A percentile compares a stretch with the other conserved stretches of the same genome.
phyloP scores from a whole-genome alignment of 108 stramenopile species.

The Nitzschia sp. region DNA sequence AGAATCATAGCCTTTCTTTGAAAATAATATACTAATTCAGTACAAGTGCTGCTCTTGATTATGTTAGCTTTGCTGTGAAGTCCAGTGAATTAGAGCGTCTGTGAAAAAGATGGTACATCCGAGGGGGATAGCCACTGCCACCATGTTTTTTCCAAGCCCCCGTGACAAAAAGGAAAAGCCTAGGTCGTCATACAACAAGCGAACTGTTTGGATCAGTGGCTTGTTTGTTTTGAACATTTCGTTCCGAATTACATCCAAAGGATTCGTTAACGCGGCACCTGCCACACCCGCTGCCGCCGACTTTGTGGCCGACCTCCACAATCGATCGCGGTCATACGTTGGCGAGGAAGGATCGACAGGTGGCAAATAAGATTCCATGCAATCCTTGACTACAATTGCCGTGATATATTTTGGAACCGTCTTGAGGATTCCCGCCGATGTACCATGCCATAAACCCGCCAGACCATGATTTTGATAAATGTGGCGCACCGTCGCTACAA shows the following conservation, averaged over 20 bases:
- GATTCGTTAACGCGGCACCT: conserved; percentile 94
- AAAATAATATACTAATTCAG: not conserved
- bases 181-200: conserved; percentile 48
- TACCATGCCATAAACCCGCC: conserved; percentile 85
- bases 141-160: conserved; percentile 90
- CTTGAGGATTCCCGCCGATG: conserved; percentile 93
- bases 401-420: conserved; percentile 96
- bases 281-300: conserved; percentile 89
- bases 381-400: conserved; percentile 92
- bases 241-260: conserved; percentile 94
- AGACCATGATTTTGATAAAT: conserved; percentile 76
- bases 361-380: conserved; percentile 57
- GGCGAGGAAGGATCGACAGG: conserved; percentile 50
- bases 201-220: conserved; percentile 53
- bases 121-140: conserved; percentile 95
- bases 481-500: conserved; percentile 61
- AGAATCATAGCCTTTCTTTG: not conserved
- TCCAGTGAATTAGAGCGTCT: conserved; percentile 73
- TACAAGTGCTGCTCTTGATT: not conserved
- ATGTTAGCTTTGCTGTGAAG: conserved; percentile 1
- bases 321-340: conserved; percentile 56
- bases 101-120: conserved; percentile 93
- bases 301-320: conserved; percentile 85
- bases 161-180: conserved; percentile 64
- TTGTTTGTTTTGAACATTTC: conserved; percentile 97